Evolutionary conservation across 768 basidiomycete species (phyloP).

Genomic region (Rhodosporidiobolus sp.): DNA sequence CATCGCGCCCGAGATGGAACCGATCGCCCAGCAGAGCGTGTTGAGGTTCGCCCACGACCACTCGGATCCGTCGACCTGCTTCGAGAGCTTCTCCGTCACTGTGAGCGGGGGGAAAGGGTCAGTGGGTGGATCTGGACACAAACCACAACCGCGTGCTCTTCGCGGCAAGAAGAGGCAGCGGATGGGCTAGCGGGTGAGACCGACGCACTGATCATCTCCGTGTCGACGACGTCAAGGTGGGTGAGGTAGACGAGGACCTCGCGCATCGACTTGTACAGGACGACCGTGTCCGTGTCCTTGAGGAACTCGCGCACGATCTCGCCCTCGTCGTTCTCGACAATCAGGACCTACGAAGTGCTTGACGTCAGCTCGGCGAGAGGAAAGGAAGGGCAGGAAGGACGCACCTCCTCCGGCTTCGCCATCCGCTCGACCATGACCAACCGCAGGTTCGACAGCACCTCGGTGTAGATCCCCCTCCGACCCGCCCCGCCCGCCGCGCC

Average conservation of each 20-base stretch:
- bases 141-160: background rate
- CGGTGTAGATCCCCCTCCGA: constrained; percentile 90
- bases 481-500: constrained; percentile 54
- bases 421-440: constrained; percentile 96
- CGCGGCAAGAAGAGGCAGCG: no score
- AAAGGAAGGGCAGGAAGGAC: background rate
- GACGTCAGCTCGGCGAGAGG: background rate
- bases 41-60: constrained; percentile 99
- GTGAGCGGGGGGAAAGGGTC: constrained; percentile 27
- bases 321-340: constrained; percentile 98
- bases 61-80: constrained; percentile 77
- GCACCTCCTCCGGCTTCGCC: constrained; percentile 98
- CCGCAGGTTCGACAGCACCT: constrained; percentile 88
- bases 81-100: constrained; percentile 89
- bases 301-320: constrained; percentile 95
- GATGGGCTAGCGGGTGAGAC: no score
- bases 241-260: constrained; percentile 96
- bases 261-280: constrained; percentile 97
- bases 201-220: constrained; percentile 69
- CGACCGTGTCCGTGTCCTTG: constrained; percentile 94
- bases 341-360: constrained; percentile 65
- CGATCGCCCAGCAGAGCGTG: constrained; percentile 99
- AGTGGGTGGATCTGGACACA: background rate
- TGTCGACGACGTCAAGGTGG: constrained; percentile 91
- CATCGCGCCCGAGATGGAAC: constrained; percentile 98